Evolutionary conservation across 441 rosid species (phyloP), one percentile per base, ranked within the genome.

Genomic region (Brassica hybrid): DNA sequence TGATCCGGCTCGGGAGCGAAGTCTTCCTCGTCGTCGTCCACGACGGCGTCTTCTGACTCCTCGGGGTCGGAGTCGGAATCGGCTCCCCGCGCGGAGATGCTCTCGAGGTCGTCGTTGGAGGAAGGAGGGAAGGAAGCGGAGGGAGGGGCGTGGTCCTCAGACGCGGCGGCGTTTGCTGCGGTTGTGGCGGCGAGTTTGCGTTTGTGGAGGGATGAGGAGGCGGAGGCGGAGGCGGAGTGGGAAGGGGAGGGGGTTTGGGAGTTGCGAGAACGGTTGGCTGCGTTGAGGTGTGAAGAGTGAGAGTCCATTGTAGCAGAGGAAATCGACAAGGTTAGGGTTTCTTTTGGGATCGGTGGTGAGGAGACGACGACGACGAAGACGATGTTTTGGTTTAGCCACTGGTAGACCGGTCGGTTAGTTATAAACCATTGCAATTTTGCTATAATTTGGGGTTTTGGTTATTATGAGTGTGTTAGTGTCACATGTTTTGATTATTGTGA

Each of bases 201-300:
- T 80, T 94, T 91, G 84, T 88, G 99, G 83, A 90, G 86, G 27
- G 98, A 94, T 23, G 98, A 94, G 45, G 98, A 86, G 83, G 90
- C 98, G 67, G 98, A 94, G 62, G 92, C 97, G 57, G 98, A 94
- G 58, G 92, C 97, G 56, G 67, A 64, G 34, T 94, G 97, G 56
- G 99, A 96, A 2, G 98, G 98, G 13, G 98, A 94, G 36, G 93
- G 98, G 30, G 99, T 92, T 75, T 93, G 90, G 19, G 97, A 97
- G 67, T 91, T 91, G 65, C 98, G 98, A 5, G 83, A 80, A 23
- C 83, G 76, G 38, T 89, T 94, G 62, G 88, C 88, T 19, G 90
- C 93, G 77, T 81, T 85, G 69, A 90, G 86, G 82, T 90, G 99
- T 10, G 98, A 87, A 58, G 90, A 88, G 89, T 88, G 96, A 32